Evolutionary conservation across 2,329 filamentous ascomycete genomes (phyloP).

Genomic region (Colletotrichum lini): DNA sequence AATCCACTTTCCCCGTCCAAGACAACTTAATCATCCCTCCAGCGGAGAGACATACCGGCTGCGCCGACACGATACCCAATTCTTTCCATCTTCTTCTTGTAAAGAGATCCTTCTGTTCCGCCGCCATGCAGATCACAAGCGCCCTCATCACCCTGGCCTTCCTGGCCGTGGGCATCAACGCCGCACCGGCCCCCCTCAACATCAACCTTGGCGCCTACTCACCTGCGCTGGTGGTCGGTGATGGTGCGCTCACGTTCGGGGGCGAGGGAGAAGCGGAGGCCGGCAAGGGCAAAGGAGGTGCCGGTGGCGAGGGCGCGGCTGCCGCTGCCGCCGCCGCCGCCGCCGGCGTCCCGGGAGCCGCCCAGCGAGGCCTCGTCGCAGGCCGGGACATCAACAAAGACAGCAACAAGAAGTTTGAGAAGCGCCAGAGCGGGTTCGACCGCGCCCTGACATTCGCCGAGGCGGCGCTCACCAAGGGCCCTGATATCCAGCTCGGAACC

Average conservation of each 20-base stretch:
- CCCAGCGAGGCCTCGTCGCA: constrained; percentile 9
- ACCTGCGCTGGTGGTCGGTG: constrained; percentile 52
- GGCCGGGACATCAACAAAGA: background rate
- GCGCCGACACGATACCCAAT: constrained; percentile 27
- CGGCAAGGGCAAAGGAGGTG: constrained; percentile 12
- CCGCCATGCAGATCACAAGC: constrained; percentile 34
- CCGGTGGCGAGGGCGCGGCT: constrained; percentile 14
- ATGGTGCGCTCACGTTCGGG: constrained; percentile 64
- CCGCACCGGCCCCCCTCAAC: constrained; percentile 51
- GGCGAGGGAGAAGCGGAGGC: constrained; percentile 44
- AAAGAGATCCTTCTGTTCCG: background rate
- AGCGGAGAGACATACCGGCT: constrained; percentile 33
- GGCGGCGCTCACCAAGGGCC: constrained; percentile 56
- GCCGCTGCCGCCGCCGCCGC: constrained; percentile 29
- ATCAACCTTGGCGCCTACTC: constrained; percentile 55
- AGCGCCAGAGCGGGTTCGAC: constrained; percentile 58
- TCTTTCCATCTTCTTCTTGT: background rate
- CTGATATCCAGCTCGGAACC: constrained; percentile 57
- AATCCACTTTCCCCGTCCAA: background rate
- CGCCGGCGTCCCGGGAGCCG: background rate
- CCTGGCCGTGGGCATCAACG: constrained; percentile 48
- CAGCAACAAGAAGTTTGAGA: constrained; percentile 45
- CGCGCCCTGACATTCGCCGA: constrained; percentile 57
- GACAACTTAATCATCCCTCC: constrained; percentile 29
- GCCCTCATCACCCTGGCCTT: constrained; percentile 45